These are phyloP conservation scores for Allium cepa DNA, from an alignment of 106 monocot species.

Conservation along the genomic window DNA sequence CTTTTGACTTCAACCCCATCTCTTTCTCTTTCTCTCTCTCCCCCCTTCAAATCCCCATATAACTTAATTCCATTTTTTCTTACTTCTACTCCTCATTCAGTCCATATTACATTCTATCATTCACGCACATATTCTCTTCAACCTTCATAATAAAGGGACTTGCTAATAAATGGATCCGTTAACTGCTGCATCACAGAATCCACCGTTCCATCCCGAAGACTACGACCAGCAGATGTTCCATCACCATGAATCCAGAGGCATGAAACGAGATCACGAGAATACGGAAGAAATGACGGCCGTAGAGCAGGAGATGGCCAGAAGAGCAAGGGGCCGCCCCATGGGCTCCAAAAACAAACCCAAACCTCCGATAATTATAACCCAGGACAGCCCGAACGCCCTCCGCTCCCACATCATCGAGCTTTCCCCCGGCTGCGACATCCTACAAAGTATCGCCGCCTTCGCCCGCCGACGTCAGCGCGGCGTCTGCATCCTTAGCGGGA, in stretches of 20 bases:
- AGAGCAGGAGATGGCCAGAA: slow-evolving; percentile 15
- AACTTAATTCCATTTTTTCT: background rate
- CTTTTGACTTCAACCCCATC: slow-evolving; percentile 4
- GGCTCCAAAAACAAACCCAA: slow-evolving; percentile 77
- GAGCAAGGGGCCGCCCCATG: slow-evolving; percentile 47
- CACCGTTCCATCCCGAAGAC: slow-evolving; percentile 42
- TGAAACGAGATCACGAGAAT: slow-evolving; percentile 6
- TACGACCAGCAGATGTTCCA: slow-evolving; percentile 15
- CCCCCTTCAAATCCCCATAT: background rate
- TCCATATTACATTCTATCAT: background rate
- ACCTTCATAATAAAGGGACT: background rate
- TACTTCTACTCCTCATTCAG: background rate
- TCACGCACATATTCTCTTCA: background rate
- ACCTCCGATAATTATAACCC: slow-evolving; percentile 60
- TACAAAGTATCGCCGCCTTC: slow-evolving; percentile 43
- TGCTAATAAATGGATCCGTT: slow-evolving; percentile 32
- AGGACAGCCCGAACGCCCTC: slow-evolving; percentile 64
- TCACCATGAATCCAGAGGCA: slow-evolving; percentile 13
- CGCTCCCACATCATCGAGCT: slow-evolving; percentile 61
- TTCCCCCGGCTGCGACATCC: slow-evolving; percentile 44
- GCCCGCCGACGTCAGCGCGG: slow-evolving; percentile 58
- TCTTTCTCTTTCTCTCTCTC: background rate
- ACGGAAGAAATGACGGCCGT: background rate
- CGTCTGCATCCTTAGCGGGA: slow-evolving; percentile 52
- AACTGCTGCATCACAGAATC: slow-evolving; percentile 34